Evolutionary conservation across 768 basidiomycete genomes (phyloP).

Genomic region (Leccinum olivaceopallidum): DNA sequence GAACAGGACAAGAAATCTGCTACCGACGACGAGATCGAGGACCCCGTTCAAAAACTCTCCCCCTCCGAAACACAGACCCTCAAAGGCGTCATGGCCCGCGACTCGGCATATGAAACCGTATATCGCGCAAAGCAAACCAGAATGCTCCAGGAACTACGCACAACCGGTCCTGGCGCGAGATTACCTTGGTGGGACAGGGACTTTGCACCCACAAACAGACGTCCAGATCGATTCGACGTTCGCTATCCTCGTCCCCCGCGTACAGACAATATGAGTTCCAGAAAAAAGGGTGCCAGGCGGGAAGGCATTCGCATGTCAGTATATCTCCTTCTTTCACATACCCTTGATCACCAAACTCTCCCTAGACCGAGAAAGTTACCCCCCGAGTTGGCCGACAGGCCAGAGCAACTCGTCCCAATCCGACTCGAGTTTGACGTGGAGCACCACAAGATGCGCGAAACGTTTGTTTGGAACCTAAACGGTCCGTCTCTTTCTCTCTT

Average conservation of each 20-base stretch:
- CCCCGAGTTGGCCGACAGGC: conserved; percentile 54
- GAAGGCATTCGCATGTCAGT: conserved; percentile 80
- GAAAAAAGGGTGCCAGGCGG: conserved; percentile 54
- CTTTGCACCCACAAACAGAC: conserved; percentile 31
- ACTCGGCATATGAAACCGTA: conserved; percentile 47
- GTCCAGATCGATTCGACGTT: conserved; percentile 49
- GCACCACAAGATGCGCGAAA: conserved; percentile 90
- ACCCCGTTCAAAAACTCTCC: conserved; percentile 28
- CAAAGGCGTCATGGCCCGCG: conserved; percentile 38
- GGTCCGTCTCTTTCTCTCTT: conserved; percentile 50
- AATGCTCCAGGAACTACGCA: conserved; percentile 50
- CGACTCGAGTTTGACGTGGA: conserved; percentile 97
- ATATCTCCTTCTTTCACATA: not conserved
- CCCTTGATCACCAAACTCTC: not conserved
- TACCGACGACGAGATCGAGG: conserved; percentile 21
- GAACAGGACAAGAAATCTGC: conserved; percentile 29
- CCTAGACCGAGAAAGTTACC: conserved; percentile 61
- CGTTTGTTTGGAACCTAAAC: conserved; percentile 95
- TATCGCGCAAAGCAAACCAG: conserved; percentile 52
- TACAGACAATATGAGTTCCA: conserved; percentile 33
- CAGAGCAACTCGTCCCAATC: conserved; percentile 89
- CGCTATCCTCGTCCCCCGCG: conserved; percentile 53
- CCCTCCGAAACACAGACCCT: conserved; percentile 36
- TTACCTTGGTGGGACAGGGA: conserved; percentile 69
- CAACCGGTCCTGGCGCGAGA: conserved; percentile 42